A percentile compares a stretch with the other conserved stretches of the same genome.
These are phyloP conservation scores for Rhizopogon vulgaris DNA, from an alignment of 768 basidiomycete genomes.

Conservation along the genomic window DNA sequence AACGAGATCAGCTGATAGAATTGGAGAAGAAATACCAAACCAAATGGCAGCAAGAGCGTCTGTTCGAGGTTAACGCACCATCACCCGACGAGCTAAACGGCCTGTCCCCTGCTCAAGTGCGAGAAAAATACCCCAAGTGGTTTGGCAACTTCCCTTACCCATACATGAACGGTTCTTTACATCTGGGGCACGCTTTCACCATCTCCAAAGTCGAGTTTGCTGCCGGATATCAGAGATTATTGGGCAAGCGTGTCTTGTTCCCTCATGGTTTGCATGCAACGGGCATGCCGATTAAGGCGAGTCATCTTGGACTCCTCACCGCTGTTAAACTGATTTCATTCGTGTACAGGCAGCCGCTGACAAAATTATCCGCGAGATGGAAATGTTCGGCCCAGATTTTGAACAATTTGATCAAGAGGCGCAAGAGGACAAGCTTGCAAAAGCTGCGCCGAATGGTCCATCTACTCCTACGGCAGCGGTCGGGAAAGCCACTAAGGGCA, in stretches of 20 bases:
- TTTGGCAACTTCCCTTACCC: constrained; percentile 94
- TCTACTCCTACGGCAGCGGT: constrained; percentile 40
- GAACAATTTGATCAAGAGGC: constrained; percentile 44
- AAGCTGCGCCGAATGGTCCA: constrained; percentile 35
- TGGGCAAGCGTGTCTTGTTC: constrained; percentile 91
- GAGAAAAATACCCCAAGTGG: constrained; percentile 87
- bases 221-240: constrained; percentile 90
- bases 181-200: constrained; percentile 96
- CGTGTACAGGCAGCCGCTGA: constrained; percentile 79
- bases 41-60: constrained; percentile 66
- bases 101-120: constrained; percentile 59
- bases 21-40: constrained; percentile 84
- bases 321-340: background rate
- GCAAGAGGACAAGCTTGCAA: constrained; percentile 39
- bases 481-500: constrained; percentile 92
- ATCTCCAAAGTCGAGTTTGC: constrained; percentile 98
- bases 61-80: constrained; percentile 87
- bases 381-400: constrained; percentile 90
- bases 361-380: constrained; percentile 96
- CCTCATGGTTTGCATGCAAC: constrained; percentile 98
- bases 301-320: constrained; percentile 17
- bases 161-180: constrained; percentile 98
- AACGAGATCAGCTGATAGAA: constrained; percentile 80
- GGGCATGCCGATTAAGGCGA: constrained; percentile 98
- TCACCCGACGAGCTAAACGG: constrained; percentile 55